Evolutionary conservation across 768 basidiomycete genomes (phyloP), one percentile per base, ranked within the genome.

Genomic region (Suillus plorans): DNA sequence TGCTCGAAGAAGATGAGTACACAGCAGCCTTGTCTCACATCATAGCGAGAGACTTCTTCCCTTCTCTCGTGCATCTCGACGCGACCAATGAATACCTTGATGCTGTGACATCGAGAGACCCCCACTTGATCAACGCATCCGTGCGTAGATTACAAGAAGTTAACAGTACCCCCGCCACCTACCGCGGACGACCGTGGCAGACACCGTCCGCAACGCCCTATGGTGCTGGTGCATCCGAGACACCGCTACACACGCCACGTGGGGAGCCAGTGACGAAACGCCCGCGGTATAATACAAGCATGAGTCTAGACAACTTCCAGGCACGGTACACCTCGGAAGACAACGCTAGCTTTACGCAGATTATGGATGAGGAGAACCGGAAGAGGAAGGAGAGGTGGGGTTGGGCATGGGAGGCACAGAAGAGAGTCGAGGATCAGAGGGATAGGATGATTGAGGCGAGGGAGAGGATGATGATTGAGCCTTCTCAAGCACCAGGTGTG

Each of bases 21-120:
- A 95, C 94, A 2, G 88, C 86, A 55, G 92, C 91, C 1, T 83
- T 99, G 25, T 94, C 93, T 13, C 85, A 88, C 56, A 98, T 99
- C 71, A 99, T 99, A 71, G 91, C 93, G 45, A 89, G 97, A 58
- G 97, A 99, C 79, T 99, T 99, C 84, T 99, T 99, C 72, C 97
- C 97, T 0, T 94, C 94, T 14, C 85, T 99, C 12, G 87, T 90
- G 20, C 92, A 94, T 69, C 84, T 97, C 34, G 92, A 96, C 69
- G 92, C 94, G 22, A 92, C 93, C 39, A 94, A 96, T 74, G 84
- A 82, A 64, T 95, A 95, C 77, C 85, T 97, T 28, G 88, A 91
- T 66, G 94, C 94, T 4, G 78, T 94, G 47, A 83, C 85, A 52
- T 81, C 87, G n/a, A 81, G 88, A 66, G 93, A 97, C 75, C 87